Evolutionary conservation across 768 basidiomycete genomes (phyloP), one percentile per base, ranked within the genome.

Genomic region (Hirschioporus abietinus): DNA sequence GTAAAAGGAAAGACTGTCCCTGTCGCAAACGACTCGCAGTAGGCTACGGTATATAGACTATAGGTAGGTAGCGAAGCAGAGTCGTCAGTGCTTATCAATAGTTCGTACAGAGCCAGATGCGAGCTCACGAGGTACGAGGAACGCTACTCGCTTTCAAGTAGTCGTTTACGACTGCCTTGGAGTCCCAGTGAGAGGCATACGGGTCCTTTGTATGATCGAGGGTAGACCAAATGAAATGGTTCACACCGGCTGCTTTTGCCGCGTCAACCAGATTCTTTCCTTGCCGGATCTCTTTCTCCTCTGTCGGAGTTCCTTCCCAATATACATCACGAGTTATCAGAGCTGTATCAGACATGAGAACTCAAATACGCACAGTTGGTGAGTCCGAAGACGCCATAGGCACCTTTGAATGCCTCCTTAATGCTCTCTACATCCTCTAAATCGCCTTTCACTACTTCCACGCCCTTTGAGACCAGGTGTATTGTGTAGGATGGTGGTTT

Each of bases 161-260:
- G 58, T 74, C 73, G 58, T 75, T 69, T 58, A 74, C 72, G 7
- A 57, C 58, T 17, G 71, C 72, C 63, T 74, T 74, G 15, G 72
- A 72, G 18, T 68, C 73, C 71, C 70, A 74, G 67, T 75, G 71
- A 6, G 69, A 68, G 52, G 66, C 64, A 59, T 71, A 66, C 27
- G 66, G 58, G 34, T 30, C 27, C 23, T 66, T 30, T 20, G 60
- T 36, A 25, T 63, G 68, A n/a, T 71, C 68, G 30, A 71, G 68
- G 5, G 68, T 68, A 1, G 70, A 69, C 69, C 67, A 70, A 1
- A 71, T 64, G 36, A 71, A 69, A n/a, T 70, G 70, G 52, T 69
- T n/a, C 1, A 71, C 65, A 9, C 67, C 67, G 2, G 66, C 65
- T 1, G 61, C 65, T 36, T 70, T 71, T 1, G 67, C 70, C 0